Base-by-base conservation (phyloP, 2,329 filamentous ascomycete genomes). In the Arthrobotrys entomopaga region DNA sequence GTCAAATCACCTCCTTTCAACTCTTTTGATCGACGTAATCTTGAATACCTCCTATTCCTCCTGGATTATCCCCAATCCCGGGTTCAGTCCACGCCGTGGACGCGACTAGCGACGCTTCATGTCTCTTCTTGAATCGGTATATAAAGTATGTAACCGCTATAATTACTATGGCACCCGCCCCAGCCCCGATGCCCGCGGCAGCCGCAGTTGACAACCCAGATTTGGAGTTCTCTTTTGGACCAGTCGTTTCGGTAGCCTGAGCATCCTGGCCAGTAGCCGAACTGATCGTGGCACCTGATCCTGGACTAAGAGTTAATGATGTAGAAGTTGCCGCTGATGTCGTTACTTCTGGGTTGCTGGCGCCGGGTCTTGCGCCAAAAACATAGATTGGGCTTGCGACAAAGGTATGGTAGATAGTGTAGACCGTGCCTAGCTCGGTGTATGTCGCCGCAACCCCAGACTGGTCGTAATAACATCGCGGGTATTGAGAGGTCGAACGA, bases 381-480 rank as follows among this genome's bases (percentile, higher is more conserved):
- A 65, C 48, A 22, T 65, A 65, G 15, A 65, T 29, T 10, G 63
- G 26, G n/a, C 57, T 42, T 11, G 63, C 63, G 19, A 57, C 7
- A 22, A 40, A 65, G 16, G 11, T 15, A 43, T 43, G 48, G 11
- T 24, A 57, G n/a, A 65, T 50, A 1, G 26, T 40, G 7, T n/a
- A 24, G 4, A 38, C 8, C 0, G 42, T 50, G 1, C 43, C 53
- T 6, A 15, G 11, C 13, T 16, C 5, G 42, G 19, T 29, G 19
- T 34, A 65, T n/a, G 13, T 20, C 13, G 57, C 52, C 19, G 20
- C 7, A 20, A 49, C 49, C 8, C 43, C 61, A 15, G 6, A 26
- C 22, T 65, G 61, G 22, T 56, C 26, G 26, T 58, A 58, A 6
- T 19, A 15, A 40, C 63, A 65, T 38, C 52, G 10, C 16, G 13